These are phyloP conservation scores for Didymella keratinophila DNA, from an alignment of 2,329 filamentous ascomycete species.

Conservation along the genomic window DNA sequence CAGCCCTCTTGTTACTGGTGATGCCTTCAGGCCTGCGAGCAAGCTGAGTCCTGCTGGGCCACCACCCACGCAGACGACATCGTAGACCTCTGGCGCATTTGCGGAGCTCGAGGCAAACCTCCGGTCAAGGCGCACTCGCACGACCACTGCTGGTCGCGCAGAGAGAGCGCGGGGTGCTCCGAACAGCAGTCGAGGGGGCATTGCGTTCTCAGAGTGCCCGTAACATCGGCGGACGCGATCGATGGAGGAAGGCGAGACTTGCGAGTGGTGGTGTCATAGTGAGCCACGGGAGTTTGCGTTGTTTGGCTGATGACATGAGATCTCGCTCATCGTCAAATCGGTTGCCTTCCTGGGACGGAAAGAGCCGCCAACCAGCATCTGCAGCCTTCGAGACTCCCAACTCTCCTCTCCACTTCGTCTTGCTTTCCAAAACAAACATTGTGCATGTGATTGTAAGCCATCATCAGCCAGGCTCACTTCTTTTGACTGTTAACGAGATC, in stretches of 20 bases:
- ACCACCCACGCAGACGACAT: conserved; percentile 90
- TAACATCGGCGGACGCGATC: conserved; percentile 31
- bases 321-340: conserved; percentile 13
- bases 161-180: conserved; percentile 28
- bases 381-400: conserved; percentile 13
- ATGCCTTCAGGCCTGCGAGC: conserved; percentile 61
- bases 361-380: conserved; percentile 12
- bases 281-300: conserved; percentile 28
- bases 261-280: conserved; percentile 38
- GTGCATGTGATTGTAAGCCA: neutral
- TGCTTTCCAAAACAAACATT: neutral
- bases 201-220: conserved; percentile 31
- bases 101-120: conserved; percentile 46
- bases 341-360: conserved; percentile 13
- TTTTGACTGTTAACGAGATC: neutral
- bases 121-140: conserved; percentile 30
- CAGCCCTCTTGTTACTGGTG: conserved; percentile 75
- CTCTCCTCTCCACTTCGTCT: conserved; percentile 1
- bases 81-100: conserved; percentile 75
- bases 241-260: conserved; percentile 20
- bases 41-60: conserved; percentile 85
- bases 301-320: conserved; percentile 31
- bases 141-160: conserved; percentile 23
- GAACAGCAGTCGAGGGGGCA: conserved; percentile 44
- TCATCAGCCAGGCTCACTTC: neutral